Evolutionary conservation across 305 asterid genomes (phyloP), one percentile per base, ranked within the genome.

Genomic region (Euphrasia arctica): DNA sequence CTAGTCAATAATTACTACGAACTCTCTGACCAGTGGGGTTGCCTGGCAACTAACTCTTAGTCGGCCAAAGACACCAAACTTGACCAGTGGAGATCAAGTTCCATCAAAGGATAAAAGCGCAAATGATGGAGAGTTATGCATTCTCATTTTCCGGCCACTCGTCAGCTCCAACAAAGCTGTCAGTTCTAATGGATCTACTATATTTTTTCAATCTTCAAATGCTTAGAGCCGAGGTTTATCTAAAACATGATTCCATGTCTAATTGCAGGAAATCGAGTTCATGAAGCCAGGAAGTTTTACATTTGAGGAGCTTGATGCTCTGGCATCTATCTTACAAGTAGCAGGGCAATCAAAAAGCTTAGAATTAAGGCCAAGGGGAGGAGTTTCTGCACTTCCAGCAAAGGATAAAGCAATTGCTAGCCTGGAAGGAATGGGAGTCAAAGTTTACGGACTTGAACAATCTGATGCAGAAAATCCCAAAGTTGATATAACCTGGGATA

Each of bases 21-120:
- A 54, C 51, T 68, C 55, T 74, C 64, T 77, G 25, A 62, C 45
- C 85, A 93, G 99, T 73, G 97, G 96, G 55, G 89, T 93, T 70
- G 91, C 97, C 72, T 93, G 97, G 99, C 87, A 93, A 74, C 79
- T 93, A 58, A 81, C 90, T 43, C 87, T 93, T 68, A 77, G 78
- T 79, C 80, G 62, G 42, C 95, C 97, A 13, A 78, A 65, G 72
- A 66, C 70, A 66, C 72, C 63, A 69, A 77, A 75, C 48, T 79
- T 62, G 80, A 58, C 70, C 25, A 70, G 50, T 51, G 82, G 66
- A 52, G 81, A 72, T 75, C 78, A 65, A 64, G 75, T 51, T 70
- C 75, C 66, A 59, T 67, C 72, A 36, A 67, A 75, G 76, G 87
- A 79, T 41, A 64, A 70, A 52, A 71, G 57, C 54, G 59, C 72